Percentiles rank a stretch among this genome's conserved stretches.
Evolutionary conservation across 106 monocot genomes (phyloP).

Genomic region (Dendrobium nobile): DNA sequence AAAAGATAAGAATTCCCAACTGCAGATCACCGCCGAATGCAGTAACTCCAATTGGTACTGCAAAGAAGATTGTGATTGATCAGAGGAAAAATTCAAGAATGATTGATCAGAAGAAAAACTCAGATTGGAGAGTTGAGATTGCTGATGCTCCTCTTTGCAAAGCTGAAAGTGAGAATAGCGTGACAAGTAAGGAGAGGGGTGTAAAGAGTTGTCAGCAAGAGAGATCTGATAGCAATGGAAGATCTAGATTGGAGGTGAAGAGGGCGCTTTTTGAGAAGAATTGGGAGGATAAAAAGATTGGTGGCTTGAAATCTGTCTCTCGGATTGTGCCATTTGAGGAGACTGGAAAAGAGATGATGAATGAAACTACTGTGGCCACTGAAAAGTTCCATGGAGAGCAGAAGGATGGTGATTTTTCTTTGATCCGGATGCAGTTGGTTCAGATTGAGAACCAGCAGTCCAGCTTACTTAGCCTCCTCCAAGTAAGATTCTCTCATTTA

Average conservation of each 20-base stretch:
- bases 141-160: conserved; percentile 9
- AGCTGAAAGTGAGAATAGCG: neutral
- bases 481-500: conserved; percentile 36
- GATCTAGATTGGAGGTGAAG: conserved; percentile 29
- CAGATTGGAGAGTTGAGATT: conserved; percentile 53
- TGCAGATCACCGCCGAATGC: conserved; percentile 57
- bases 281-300: conserved; percentile 33
- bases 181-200: conserved; percentile 5
- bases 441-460: conserved; percentile 95
- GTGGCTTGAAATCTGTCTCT: conserved; percentile 32
- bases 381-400: conserved; percentile 20
- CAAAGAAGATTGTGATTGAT: conserved; percentile 20
- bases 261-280: conserved; percentile 35
- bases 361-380: conserved; percentile 6
- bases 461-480: conserved; percentile 68
- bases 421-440: conserved; percentile 73
- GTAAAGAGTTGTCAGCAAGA: neutral
- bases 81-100: conserved; percentile 12
- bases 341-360: conserved; percentile 18
- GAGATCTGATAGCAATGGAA: neutral
- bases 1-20: conserved; percentile 30
- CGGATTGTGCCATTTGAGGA: conserved; percentile 52
- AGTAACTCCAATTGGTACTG: conserved; percentile 23
- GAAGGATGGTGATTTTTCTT: conserved; percentile 43
- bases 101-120: conserved; percentile 17